Percentiles rank a stretch among this genome's conserved stretches.
Conservation (phyloP, 2,329 filamentous ascomycete genomes). For the Sclerotinia nivalis region DNA sequence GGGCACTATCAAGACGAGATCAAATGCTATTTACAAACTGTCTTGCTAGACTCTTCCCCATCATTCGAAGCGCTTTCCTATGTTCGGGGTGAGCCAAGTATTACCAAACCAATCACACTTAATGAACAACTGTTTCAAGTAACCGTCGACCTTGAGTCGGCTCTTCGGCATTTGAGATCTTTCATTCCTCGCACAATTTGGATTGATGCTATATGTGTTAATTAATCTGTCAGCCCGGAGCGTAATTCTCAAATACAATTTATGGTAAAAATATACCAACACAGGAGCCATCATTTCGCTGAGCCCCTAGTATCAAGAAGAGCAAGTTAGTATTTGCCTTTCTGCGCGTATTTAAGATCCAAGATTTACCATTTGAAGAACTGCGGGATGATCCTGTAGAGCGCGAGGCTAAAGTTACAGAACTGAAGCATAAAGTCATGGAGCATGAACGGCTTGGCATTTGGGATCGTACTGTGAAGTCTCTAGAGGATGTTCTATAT, state of each 20-base stretch:
- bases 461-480: not conserved
- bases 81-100: conserved; percentile 7
- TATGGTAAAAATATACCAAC: conserved; percentile 31
- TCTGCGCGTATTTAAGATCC: not conserved
- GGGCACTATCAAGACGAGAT: not conserved
- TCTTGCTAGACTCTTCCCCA: not conserved
- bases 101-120: not conserved
- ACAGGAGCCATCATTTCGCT: conserved; percentile 23
- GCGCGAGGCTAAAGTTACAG: not conserved
- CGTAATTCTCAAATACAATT: conserved; percentile 28
- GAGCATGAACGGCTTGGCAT: not conserved
- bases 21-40: conserved; percentile 7
- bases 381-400: not conserved
- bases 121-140: conserved; percentile 7
- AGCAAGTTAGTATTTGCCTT: not conserved
- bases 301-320: not conserved
- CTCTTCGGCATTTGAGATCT: conserved; percentile 11
- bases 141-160: conserved; percentile 14
- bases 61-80: conserved; percentile 26
- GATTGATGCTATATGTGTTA: conserved; percentile 30
- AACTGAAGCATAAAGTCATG: not conserved
- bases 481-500: not conserved
- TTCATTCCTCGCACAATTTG: conserved; percentile 7
- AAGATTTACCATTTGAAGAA: not conserved
- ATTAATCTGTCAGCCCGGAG: conserved; percentile 28